A percentile compares a stretch with the other conserved stretches of the same genome.
These are phyloP conservation scores for Pyrenula massariospora DNA, from an alignment of 495 filamentous ascomycete genomes.

Conservation along the genomic window DNA sequence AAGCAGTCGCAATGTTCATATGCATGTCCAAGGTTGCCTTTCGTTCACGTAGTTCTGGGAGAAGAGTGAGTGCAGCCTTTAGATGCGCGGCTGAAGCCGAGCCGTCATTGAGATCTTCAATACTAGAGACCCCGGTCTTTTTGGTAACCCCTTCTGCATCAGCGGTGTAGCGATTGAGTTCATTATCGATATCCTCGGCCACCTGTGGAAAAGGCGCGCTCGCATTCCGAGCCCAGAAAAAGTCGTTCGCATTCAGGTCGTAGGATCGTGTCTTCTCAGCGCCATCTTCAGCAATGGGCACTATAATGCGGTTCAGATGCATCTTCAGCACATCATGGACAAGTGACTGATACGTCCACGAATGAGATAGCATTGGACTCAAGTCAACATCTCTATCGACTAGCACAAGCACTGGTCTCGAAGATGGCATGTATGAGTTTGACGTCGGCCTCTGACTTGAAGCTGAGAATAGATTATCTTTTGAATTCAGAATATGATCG, in stretches of 20 bases:
- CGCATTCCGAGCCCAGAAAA: constrained; percentile 97
- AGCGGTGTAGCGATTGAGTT: constrained; percentile 88
- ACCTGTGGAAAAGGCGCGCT: constrained; percentile 89
- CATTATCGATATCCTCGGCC: constrained; percentile 87
- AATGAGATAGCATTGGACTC: constrained; percentile 97
- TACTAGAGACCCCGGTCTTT: constrained; percentile 83
- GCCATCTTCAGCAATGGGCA: constrained; percentile 72
- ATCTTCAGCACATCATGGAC: constrained; percentile 90
- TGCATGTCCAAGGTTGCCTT: constrained; percentile 94
- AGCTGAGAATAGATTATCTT: constrained; percentile 80
- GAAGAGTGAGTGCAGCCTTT: constrained; percentile 83
- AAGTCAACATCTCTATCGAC: constrained; percentile 92
- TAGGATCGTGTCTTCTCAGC: constrained; percentile 76
- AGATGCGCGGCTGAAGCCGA: constrained; percentile 85
- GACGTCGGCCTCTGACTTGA: constrained; percentile 38
- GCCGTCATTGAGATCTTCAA: constrained; percentile 87
- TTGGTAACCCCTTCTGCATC: constrained; percentile 90
- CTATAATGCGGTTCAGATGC: constrained; percentile 91
- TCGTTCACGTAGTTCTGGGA: constrained; percentile 85
- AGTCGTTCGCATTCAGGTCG: constrained; percentile 82
- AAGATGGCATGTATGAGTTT: constrained; percentile 43
- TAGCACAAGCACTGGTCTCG: constrained; percentile 75
- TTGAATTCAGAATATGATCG: constrained; percentile 93
- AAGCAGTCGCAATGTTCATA: constrained; percentile 90
- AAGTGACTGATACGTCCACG: constrained; percentile 96